Base-by-base conservation (phyloP, 257 asterid species). In the Salvia splendens region DNA sequence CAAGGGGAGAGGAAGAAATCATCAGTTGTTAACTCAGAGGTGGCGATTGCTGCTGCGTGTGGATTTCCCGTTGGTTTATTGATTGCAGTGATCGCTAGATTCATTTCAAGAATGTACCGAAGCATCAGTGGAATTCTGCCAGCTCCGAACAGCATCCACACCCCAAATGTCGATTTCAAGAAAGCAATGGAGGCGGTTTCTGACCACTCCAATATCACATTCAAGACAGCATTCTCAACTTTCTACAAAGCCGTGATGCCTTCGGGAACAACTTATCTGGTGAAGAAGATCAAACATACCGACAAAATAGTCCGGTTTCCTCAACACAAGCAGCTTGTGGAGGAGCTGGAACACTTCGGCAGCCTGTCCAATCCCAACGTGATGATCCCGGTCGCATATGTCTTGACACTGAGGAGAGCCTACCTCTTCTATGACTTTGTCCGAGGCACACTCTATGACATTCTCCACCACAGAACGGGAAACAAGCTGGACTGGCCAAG, bases 331-430 rank as follows among this genome's bases (percentile, higher is more conserved):
- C 82, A 63, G 42, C 81, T 91, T 16, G 88, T 81, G 8, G 81
- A 82, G 83, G 97, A 91, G 76, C 82, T 88, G 8, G 83, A 83
- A 73, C 72, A 60, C 61, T 81, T 86, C 15, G 97, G 91, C 48
- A 85, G 72, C 72, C 71, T 88, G 42, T 79, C 74, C 15, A 86
- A 88, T 64, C 83, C 97, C 2, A 91, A 88, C 64, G 81, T 88
- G 66, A 88, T 88, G 97, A 80, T 82, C 74, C 97, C 96, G 12
- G 75, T 88, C 71, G 97, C 96, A 28, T 91, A 91, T 74, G 86
- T 77, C 30, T 69, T 91, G 85, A 80, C 91, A 11, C 75, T 40
- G 3, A 82, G 83, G 65, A 80, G 85, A 75, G 93, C 96, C 61
- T 85, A 83, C 65, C 82, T 88, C 38, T 86, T 86, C 48, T 91